Percentiles rank a stretch among this genome's conserved stretches.
Evolutionary conservation across 345 rosid genomes (phyloP).

Genomic region (Arabidopsis suecica): DNA sequence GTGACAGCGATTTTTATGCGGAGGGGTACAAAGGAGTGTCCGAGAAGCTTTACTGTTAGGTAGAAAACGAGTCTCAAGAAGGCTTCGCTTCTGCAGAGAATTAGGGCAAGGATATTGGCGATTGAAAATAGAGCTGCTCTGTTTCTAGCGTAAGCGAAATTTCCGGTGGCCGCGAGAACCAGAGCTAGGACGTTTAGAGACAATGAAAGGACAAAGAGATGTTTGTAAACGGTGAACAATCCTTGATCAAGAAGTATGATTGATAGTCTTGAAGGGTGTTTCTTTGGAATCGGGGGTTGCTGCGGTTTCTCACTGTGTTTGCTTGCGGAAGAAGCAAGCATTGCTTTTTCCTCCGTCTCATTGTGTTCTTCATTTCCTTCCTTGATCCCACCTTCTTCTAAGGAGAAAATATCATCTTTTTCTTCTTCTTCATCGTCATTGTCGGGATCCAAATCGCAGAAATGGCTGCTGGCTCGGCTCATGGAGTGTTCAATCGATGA

Average conservation of each 20-base stretch:
- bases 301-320: slow-evolving; percentile 48
- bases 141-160: slow-evolving; percentile 70
- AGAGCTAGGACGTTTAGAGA: slow-evolving; percentile 57
- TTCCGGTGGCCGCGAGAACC: slow-evolving; percentile 64
- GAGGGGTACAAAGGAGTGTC: slow-evolving; percentile 65
- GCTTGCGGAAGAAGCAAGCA: slow-evolving; percentile 42
- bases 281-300: slow-evolving; percentile 50
- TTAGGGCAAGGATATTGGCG: slow-evolving; percentile 67
- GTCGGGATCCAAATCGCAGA: slow-evolving; percentile 63
- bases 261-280: slow-evolving; percentile 61
- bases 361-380: slow-evolving; percentile 39
- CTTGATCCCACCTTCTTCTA: slow-evolving; percentile 54
- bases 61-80: slow-evolving; percentile 64
- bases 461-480: slow-evolving; percentile 74
- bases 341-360: slow-evolving; percentile 33
- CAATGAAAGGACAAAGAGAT: slow-evolving; percentile 59
- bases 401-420: slow-evolving; percentile 33
- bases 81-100: slow-evolving; percentile 84
- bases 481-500: slow-evolving; percentile 50
- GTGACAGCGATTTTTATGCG: slow-evolving; percentile 64
- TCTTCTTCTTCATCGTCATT: slow-evolving; percentile 39
- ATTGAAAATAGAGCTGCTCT: slow-evolving; percentile 70
- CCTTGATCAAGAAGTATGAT: slow-evolving; percentile 87
- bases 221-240: slow-evolving; percentile 74
- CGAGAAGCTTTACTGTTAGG: slow-evolving; percentile 60